Conservation (phyloP, 768 basidiomycete species). For the Tricholomella constricta region DNA sequence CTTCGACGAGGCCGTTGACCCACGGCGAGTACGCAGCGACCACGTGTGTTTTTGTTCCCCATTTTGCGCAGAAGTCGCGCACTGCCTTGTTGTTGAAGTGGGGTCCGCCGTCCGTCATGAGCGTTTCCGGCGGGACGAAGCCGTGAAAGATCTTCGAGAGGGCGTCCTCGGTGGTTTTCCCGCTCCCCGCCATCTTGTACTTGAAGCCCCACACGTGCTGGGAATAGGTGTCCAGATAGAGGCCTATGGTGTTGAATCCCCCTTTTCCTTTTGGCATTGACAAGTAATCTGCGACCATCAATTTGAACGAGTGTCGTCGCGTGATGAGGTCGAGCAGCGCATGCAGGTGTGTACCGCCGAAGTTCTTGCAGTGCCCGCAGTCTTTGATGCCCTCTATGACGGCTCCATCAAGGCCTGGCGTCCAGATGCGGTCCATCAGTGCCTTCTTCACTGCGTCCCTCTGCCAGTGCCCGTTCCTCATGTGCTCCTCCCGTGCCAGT, state of each 20-base stretch:
- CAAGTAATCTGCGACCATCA: constrained; percentile 31
- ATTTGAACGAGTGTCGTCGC: constrained; percentile 36
- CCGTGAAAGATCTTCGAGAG: constrained; percentile 13
- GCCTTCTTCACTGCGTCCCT: constrained; percentile 32
- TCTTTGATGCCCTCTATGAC: constrained; percentile 17
- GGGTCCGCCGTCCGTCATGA: constrained; percentile 28
- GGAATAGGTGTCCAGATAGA: too few relatives aligned
- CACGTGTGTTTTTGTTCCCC: constrained; percentile 19
- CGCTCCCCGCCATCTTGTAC: too few relatives aligned
- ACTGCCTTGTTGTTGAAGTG: constrained; percentile 37
- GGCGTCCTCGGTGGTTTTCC: too few relatives aligned
- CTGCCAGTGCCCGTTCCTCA: constrained; percentile 32
- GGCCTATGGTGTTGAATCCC: too few relatives aligned
- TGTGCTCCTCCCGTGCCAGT: constrained; percentile 23
- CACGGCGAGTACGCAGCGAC: neutral
- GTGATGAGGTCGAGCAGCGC: constrained; percentile 21
- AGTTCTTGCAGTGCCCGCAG: too few relatives aligned
- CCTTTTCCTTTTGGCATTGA: constrained; percentile 30
- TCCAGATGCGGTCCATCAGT: constrained; percentile 27
- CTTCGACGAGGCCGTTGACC: too few relatives aligned
- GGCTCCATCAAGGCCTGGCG: constrained; percentile 27
- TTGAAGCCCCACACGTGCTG: too few relatives aligned
- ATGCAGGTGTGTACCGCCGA: too few relatives aligned
- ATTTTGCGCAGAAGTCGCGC: constrained; percentile 20
- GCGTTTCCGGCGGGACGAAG: constrained; percentile 21